Evolutionary conservation across 345 rosid species (phyloP), one percentile per base, ranked within the genome.

Genomic region (Mangifera indica): DNA sequence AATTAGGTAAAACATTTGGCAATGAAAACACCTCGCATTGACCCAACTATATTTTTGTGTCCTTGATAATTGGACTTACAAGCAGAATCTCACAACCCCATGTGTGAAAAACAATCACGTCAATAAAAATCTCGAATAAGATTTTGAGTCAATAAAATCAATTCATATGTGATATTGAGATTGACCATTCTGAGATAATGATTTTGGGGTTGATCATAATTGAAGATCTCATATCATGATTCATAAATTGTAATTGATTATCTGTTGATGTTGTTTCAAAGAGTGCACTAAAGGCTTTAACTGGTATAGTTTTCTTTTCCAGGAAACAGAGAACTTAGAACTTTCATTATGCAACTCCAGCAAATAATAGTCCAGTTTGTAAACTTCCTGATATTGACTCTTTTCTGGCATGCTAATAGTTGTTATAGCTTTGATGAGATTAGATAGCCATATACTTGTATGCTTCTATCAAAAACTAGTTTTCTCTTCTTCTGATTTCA

Each of bases 171-270:
- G n/a, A n/a, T n/a, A n/a, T n/a, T n/a, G n/a, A n/a, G n/a, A n/a
- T n/a, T n/a, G n/a, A n/a, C n/a, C n/a, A n/a, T n/a, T n/a, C n/a
- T n/a, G n/a, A n/a, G n/a, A n/a, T n/a, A n/a, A n/a, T n/a, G n/a
- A n/a, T n/a, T n/a, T n/a, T n/a, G n/a, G n/a, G n/a, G n/a, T n/a
- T n/a, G n/a, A n/a, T n/a, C n/a, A n/a, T n/a, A n/a, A n/a, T n/a
- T n/a, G n/a, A n/a, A n/a, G n/a, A n/a, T 84, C 98, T 7, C 97
- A 86, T 93, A 55, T 84, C 93, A 32, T 93, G n/a, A n/a, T n/a
- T n/a, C n/a, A n/a, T n/a, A n/a, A n/a, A n/a, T n/a, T n/a, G n/a
- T n/a, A n/a, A n/a, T n/a, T n/a, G n/a, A n/a, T n/a, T n/a, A n/a
- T n/a, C n/a, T n/a, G n/a, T 93, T 69, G 93, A 88, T 66, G 42